A percentile compares a stretch with the other conserved stretches of the same genome.
Evolutionary conservation across 495 filamentous ascomycete genomes (phyloP).

Genomic region (Lentithecium fluviatile): DNA sequence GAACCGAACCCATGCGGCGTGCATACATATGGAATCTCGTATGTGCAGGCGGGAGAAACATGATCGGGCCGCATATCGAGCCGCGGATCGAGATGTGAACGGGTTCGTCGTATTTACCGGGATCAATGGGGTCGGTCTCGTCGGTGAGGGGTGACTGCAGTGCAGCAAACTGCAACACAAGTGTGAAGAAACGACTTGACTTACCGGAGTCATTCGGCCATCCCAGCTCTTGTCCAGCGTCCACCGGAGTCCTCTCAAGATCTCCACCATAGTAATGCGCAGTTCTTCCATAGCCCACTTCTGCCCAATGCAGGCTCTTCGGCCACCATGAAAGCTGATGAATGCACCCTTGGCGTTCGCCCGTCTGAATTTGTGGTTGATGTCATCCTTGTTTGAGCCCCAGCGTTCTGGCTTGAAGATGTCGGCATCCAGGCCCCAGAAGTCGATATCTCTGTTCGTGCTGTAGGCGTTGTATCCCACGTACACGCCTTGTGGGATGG

Average conservation of each 20-base stretch:
- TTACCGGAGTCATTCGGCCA: conserved; percentile 44
- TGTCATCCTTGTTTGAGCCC: conserved; percentile 41
- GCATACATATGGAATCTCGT: too few relatives aligned
- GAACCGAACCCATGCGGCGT: too few relatives aligned
- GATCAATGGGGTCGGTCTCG: too few relatives aligned
- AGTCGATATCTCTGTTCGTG: conserved; percentile 38
- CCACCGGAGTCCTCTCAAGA: conserved; percentile 40
- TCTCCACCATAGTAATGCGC: conserved; percentile 42
- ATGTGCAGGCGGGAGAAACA: too few relatives aligned
- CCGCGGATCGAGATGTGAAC: too few relatives aligned
- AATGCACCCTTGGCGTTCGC: conserved; percentile 42
- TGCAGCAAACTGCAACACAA: too few relatives aligned
- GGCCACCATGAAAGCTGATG: conserved; percentile 45
- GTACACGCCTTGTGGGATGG: conserved; percentile 41
- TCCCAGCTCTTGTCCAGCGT: conserved; percentile 39
- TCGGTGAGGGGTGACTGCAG: too few relatives aligned
- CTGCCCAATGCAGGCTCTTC: conserved; percentile 45
- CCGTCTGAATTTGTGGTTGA: conserved; percentile 36
- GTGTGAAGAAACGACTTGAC: conserved; percentile 14
- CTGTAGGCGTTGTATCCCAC: conserved; percentile 46
- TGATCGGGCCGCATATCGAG: too few relatives aligned
- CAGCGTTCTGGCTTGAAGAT: conserved; percentile 46
- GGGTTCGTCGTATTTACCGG: too few relatives aligned
- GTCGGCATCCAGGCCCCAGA: conserved; percentile 41
- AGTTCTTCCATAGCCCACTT: conserved; percentile 44